Conservation (phyloP, 192 early-diverging fungal species). For the Gaertneriomyces sp. region DNA sequence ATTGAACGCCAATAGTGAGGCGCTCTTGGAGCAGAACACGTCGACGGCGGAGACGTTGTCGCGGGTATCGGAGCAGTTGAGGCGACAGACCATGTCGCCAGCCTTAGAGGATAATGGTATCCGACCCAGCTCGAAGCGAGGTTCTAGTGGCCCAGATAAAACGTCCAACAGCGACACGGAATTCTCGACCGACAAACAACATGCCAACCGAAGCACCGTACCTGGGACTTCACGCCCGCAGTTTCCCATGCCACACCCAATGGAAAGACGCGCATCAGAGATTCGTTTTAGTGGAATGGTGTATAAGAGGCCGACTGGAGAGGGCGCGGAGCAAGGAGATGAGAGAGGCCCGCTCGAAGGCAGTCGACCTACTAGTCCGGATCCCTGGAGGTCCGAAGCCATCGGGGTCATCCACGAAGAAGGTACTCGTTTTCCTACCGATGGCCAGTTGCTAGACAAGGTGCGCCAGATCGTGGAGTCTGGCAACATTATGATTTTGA, state of each 20-base stretch:
- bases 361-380: not conserved
- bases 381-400: not conserved
- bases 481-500: slow-evolving; percentile 84
- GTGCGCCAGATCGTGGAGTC: slow-evolving; percentile 73
- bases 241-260: slow-evolving; percentile 31
- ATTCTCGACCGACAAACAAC: not conserved
- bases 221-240: not conserved
- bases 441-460: slow-evolving; percentile 64
- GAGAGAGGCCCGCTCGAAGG: not conserved
- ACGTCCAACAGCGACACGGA: not conserved
- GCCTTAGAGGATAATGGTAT: not conserved
- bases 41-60: too few relatives aligned
- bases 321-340: not conserved
- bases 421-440: slow-evolving; percentile 38
- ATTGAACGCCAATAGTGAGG: too few relatives aligned
- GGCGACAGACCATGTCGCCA: not conserved
- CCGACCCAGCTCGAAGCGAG: not conserved
- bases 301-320: not conserved
- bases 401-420: not conserved
- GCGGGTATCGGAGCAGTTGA: too few relatives aligned
- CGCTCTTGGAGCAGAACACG: too few relatives aligned
- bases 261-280: slow-evolving; percentile 24
- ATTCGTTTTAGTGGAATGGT: slow-evolving; percentile 20
- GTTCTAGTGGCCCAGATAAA: not conserved
- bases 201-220: not conserved